phyloP scores from a whole-genome alignment of 139 green algal genomes.

The Yamagishiella unicocca region DNA sequence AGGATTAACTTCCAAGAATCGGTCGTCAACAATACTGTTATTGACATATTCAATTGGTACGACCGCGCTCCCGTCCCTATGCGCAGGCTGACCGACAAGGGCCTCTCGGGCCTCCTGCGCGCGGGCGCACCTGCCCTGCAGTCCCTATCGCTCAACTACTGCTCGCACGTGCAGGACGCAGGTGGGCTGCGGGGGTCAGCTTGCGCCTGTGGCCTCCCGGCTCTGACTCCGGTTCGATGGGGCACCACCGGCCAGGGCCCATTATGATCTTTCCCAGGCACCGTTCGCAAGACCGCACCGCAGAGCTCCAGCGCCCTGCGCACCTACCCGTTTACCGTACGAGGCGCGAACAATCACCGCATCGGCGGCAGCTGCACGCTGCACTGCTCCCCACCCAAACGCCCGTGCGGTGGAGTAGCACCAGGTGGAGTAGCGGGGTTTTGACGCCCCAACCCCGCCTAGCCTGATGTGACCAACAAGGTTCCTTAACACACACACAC shows the following conservation, averaged over 20 bases:
- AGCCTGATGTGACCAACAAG: neutral
- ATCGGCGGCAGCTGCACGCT: neutral
- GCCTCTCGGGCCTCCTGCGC: neutral
- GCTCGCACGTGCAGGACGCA: neutral
- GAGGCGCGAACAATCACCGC: neutral
- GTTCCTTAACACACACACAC: neutral
- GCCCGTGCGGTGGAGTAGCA: neutral
- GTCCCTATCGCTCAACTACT: neutral
- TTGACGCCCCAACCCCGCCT: neutral
- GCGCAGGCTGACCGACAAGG: slow-evolving; percentile 16
- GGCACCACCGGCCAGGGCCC: neutral
- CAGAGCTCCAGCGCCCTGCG: neutral
- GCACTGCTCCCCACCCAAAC: neutral
- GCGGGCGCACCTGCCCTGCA: neutral
- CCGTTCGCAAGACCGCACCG: neutral
- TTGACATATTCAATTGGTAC: too few relatives aligned
- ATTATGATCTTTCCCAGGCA: neutral
- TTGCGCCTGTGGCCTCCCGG: neutral
- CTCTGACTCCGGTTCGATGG: too few relatives aligned
- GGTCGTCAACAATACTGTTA: neutral
- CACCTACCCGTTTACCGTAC: neutral
- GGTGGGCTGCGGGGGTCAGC: neutral
- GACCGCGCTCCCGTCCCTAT: neutral
- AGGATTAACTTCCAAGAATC: neutral
- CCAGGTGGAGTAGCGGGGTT: neutral